Percentiles rank a stretch among this genome's conserved stretches.
Evolutionary conservation across 805 yeast genomes (phyloP).

Genomic region (Barnettozyma botsteinii): DNA sequence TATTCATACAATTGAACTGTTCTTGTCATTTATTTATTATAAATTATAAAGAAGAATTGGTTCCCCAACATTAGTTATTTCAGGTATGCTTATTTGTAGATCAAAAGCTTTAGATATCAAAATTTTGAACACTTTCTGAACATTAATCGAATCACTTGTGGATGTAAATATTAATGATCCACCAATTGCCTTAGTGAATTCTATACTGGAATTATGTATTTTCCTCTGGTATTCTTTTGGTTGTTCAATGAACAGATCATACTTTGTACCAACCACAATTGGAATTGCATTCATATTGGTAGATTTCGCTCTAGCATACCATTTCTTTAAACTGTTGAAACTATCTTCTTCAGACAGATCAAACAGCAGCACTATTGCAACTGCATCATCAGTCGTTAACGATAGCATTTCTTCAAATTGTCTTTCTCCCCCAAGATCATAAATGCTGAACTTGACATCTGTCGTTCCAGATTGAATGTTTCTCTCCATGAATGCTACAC

Average conservation of each 20-base stretch:
- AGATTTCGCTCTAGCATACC: slow-evolving; percentile 91
- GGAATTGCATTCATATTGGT: slow-evolving; percentile 89
- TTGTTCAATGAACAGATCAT: slow-evolving; percentile 77
- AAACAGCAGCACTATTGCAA: slow-evolving; percentile 84
- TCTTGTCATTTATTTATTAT: not conserved
- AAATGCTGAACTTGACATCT: slow-evolving; percentile 82
- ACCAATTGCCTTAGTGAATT: slow-evolving; percentile 85
- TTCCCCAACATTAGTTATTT: slow-evolving; percentile 81
- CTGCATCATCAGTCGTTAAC: slow-evolving; percentile 85
- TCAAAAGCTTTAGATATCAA: slow-evolving; percentile 89
- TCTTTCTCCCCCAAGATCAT: slow-evolving; percentile 95
- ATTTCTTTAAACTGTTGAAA: slow-evolving; percentile 80
- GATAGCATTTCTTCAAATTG: slow-evolving; percentile 96
- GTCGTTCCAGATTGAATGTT: slow-evolving; percentile 79
- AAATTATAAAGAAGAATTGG: slow-evolving; percentile 68
- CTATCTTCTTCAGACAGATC: slow-evolving; percentile 86
- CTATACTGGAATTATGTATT: slow-evolving; percentile 74
- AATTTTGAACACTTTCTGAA: slow-evolving; percentile 89
- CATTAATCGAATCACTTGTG: slow-evolving; percentile 85
- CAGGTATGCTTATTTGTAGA: slow-evolving; percentile 67
- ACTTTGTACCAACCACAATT: slow-evolving; percentile 87
- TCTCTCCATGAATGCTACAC: slow-evolving; percentile 93
- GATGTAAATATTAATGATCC: slow-evolving; percentile 83
- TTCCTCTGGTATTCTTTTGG: slow-evolving; percentile 78
- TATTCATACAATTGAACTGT: too few species aligned